Conservation (phyloP, 176 grass and related monocot species). For the Typha latifolia region DNA sequence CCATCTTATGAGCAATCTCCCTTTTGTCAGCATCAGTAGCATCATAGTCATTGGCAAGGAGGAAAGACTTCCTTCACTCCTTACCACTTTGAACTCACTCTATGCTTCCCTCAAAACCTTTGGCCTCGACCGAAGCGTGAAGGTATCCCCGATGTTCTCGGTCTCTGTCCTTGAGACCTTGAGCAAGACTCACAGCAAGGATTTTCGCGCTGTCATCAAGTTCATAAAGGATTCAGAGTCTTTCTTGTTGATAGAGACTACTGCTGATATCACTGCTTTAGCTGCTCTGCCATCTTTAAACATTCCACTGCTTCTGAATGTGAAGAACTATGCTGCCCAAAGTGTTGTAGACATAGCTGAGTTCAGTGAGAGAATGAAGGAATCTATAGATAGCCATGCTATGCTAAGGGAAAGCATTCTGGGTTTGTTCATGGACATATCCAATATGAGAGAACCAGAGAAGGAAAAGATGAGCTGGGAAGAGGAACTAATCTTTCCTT, state of each 20-base stretch:
- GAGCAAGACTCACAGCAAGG: neutral
- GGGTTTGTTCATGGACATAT: neutral
- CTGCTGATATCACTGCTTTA: neutral
- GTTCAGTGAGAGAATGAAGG: neutral
- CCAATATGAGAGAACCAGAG: neutral
- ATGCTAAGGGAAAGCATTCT: neutral
- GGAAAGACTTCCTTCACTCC: neutral
- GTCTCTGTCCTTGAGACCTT: neutral
- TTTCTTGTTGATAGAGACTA: neutral
- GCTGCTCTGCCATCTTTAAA: neutral
- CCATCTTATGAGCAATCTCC: neutral
- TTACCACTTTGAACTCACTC: neutral
- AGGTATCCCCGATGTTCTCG: neutral
- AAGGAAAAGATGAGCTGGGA: neutral
- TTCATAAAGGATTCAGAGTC: neutral
- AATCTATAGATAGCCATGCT: neutral
- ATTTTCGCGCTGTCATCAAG: neutral
- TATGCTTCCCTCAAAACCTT: neutral
- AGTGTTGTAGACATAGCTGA: neutral
- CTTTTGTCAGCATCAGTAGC: neutral
- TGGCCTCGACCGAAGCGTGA: neutral
- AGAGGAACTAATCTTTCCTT: neutral
- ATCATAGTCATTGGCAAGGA: neutral
- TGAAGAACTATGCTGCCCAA: neutral
- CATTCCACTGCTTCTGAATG: neutral